phyloP scores from a whole-genome alignment of 164 flowering plant species.

The Magnolia changhungtana region DNA sequence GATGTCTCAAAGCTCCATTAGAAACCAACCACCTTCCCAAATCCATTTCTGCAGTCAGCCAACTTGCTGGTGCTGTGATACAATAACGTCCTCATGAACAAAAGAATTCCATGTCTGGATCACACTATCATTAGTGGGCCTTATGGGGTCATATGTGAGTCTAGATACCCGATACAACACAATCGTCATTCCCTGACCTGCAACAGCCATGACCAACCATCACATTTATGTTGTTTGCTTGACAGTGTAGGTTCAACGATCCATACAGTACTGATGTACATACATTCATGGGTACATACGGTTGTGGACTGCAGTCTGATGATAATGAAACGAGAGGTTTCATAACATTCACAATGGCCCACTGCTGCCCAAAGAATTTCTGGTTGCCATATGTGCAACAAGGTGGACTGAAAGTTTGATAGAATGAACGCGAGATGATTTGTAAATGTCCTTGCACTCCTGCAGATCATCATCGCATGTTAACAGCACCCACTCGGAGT shows the following conservation, averaged over 20 bases:
- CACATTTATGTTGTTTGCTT: not conserved
- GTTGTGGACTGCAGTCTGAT: not conserved
- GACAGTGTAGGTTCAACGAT: not conserved
- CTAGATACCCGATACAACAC: not conserved
- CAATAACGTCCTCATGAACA: no score
- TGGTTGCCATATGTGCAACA: conserved; percentile 22
- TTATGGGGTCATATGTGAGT: not conserved
- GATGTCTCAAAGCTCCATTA: not conserved
- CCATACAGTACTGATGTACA: not conserved
- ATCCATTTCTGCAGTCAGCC: not conserved
- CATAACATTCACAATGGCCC: conserved; percentile 18
- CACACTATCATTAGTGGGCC: not conserved
- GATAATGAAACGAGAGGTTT: not conserved
- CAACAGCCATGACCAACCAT: not conserved
- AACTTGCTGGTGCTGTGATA: not conserved
- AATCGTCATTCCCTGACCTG: not conserved
- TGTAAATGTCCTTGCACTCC: conserved; percentile 65
- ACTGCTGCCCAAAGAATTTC: conserved; percentile 34
- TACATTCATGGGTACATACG: not conserved
- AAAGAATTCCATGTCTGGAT: not conserved
- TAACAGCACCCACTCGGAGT: conserved; percentile 81
- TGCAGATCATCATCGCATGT: conserved; percentile 82
- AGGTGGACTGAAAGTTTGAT: conserved; percentile 47
- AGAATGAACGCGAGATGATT: conserved; percentile 34
- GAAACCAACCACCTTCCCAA: not conserved